Conservation (phyloP, 1,284 basidiomycete species). For the Tilletia indica region DNA sequence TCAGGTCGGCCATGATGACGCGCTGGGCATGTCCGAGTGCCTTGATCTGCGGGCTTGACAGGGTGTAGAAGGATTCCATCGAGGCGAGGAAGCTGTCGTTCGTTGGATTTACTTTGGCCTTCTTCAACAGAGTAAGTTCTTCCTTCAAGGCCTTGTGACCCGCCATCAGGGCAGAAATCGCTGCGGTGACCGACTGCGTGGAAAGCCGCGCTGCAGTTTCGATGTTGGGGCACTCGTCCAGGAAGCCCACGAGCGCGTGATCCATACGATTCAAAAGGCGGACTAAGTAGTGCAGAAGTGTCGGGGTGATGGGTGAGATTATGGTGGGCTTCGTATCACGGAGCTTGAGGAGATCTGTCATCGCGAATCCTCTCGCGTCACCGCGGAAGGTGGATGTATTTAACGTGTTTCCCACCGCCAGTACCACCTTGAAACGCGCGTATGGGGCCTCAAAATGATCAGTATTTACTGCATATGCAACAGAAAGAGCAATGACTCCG, state of each 20-base stretch:
- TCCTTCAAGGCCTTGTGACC: constrained; percentile 32
- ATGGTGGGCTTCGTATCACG: constrained; percentile 78
- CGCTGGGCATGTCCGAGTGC: constrained; percentile 32
- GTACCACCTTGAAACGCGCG: constrained; percentile 57
- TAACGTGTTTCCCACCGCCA: constrained; percentile 75
- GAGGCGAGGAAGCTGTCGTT: constrained; percentile 36
- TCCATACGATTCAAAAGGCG: constrained; percentile 71
- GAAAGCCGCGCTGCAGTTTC: constrained; percentile 65
- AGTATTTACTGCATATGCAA: not conserved
- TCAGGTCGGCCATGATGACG: constrained; percentile 22
- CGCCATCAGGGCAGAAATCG: constrained; percentile 29
- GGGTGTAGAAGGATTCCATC: constrained; percentile 29
- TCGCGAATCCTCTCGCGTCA: constrained; percentile 75
- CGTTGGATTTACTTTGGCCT: constrained; percentile 30
- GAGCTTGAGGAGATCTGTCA: constrained; percentile 77
- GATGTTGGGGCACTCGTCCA: constrained; percentile 76
- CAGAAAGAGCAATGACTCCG: not conserved
- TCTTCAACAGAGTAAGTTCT: constrained; percentile 31
- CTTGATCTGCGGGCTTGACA: constrained; percentile 31
- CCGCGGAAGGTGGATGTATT: constrained; percentile 81
- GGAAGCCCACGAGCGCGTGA: constrained; percentile 68
- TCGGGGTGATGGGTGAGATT: constrained; percentile 70
- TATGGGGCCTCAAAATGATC: not conserved
- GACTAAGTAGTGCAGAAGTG: constrained; percentile 80
- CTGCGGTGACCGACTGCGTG: constrained; percentile 32